Conservation (phyloP, 352 stramenopile genomes). For the Pythium phragmitis region DNA sequence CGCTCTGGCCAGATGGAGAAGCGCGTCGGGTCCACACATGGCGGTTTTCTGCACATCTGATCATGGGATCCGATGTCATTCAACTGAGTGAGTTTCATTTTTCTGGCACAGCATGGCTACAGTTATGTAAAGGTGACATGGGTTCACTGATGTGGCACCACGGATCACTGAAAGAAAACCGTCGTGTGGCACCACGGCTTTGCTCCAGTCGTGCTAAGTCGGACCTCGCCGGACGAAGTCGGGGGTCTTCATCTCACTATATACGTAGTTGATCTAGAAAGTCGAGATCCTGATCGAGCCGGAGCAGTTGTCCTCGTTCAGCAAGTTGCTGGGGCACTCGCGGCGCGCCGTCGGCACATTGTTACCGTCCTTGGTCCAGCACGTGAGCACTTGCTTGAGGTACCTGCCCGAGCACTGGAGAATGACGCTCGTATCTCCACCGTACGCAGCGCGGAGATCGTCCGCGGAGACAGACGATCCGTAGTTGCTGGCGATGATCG, state of each 20-base stretch:
- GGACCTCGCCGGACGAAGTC: too few relatives aligned
- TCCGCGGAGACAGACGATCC: slow-evolving; percentile 40
- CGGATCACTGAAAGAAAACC: not conserved
- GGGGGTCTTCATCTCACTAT: not conserved
- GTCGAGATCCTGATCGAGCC: slow-evolving; percentile 44
- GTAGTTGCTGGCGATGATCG: slow-evolving; percentile 55
- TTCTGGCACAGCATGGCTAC: slow-evolving; percentile 8
- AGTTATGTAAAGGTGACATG: not conserved
- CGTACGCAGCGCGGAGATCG: slow-evolving; percentile 32
- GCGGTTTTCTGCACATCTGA: not conserved
- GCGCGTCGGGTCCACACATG: not conserved
- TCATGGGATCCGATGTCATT: slow-evolving; percentile 9
- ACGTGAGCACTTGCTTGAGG: slow-evolving; percentile 66
- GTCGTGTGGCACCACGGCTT: too few relatives aligned
- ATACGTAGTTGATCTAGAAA: slow-evolving; percentile 24
- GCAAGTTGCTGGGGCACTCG: slow-evolving; percentile 54
- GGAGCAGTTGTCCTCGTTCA: slow-evolving; percentile 65
- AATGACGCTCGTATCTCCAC: slow-evolving; percentile 28
- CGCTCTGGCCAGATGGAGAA: too few relatives aligned
- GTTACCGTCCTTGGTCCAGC: slow-evolving; percentile 55
- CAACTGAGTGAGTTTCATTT: not conserved
- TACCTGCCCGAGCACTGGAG: slow-evolving; percentile 35
- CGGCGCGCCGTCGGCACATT: slow-evolving; percentile 44
- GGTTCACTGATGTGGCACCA: not conserved
- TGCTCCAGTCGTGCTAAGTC: too few relatives aligned